Evolutionary conservation across 2,329 filamentous ascomycete species (phyloP).

Genomic region (Nothopassalora personata): DNA sequence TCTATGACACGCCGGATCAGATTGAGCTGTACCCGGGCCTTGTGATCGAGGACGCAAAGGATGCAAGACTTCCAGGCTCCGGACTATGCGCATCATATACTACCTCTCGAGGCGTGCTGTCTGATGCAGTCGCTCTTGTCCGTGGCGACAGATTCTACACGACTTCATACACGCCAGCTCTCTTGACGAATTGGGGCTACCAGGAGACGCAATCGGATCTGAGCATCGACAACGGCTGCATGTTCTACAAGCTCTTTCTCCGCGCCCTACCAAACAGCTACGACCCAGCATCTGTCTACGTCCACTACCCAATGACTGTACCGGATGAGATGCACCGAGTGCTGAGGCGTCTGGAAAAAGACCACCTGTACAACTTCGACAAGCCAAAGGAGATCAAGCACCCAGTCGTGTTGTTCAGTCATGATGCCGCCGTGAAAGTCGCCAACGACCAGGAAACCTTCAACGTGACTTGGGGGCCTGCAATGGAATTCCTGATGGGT

Average conservation of each 20-base stretch:
- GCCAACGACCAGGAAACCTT: conserved; percentile 41
- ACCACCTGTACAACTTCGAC: conserved; percentile 39
- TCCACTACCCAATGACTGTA: conserved; percentile 46
- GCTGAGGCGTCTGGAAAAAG: conserved; percentile 37
- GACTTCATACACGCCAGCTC: conserved; percentile 32
- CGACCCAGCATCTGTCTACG: conserved; percentile 45
- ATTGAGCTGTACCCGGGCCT: conserved; percentile 67
- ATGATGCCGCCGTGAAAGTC: conserved; percentile 41
- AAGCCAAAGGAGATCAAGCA: conserved; percentile 26
- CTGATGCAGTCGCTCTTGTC: conserved; percentile 56
- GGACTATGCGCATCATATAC: conserved; percentile 52
- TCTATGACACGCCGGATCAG: conserved; percentile 60
- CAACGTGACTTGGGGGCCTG: conserved; percentile 44
- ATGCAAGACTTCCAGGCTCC: conserved; percentile 47
- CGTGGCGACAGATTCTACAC: conserved; percentile 58
- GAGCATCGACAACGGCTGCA: conserved; percentile 45
- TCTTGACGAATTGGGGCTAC: conserved; percentile 41
- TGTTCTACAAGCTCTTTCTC: conserved; percentile 50
- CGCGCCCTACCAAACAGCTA: conserved; percentile 48
- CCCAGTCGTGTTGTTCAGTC: conserved; percentile 41
- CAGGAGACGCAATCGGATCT: conserved; percentile 44
- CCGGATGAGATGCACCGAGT: conserved; percentile 45
- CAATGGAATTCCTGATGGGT: conserved; percentile 43
- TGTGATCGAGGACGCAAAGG: conserved; percentile 56
- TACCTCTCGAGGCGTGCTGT: conserved; percentile 52